Conservation (phyloP, 805 yeast species). For the Metschnikowia continentalis region DNA sequence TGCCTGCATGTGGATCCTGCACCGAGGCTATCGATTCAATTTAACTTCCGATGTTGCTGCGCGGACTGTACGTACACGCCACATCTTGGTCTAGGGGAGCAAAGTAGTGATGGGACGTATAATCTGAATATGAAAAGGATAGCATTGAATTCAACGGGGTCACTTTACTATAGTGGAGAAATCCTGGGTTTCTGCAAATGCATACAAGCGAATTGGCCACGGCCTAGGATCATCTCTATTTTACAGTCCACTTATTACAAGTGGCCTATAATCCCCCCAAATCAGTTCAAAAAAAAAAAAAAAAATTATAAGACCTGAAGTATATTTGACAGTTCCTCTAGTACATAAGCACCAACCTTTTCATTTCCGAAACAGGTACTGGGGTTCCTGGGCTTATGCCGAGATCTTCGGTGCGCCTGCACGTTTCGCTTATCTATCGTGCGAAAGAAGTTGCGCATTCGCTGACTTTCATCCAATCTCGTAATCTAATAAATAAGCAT, state of each 20-base stretch:
- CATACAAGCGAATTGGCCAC: not conserved
- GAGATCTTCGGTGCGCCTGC: not conserved
- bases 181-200: too few species aligned
- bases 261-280: not conserved
- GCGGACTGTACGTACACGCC: not conserved
- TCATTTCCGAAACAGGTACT: not conserved
- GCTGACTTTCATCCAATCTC: slow-evolving; percentile 3
- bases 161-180: too few species aligned
- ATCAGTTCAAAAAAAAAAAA: too few species aligned
- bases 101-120: not conserved
- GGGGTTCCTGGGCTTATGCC: not conserved
- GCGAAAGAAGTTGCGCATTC: slow-evolving; percentile 2
- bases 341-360: not conserved
- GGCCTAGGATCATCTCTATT: not conserved
- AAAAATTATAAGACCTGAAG: too few species aligned
- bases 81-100: not conserved
- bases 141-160: too few species aligned
- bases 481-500: slow-evolving; percentile 2
- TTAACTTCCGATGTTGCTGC: not conserved
- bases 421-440: slow-evolving; percentile 1
- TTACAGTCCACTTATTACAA: not conserved
- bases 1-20: not conserved
- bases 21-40: not conserved
- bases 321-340: not conserved
- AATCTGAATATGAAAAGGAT: too few species aligned